A percentile compares a stretch with the other conserved stretches of the same genome.
Evolutionary conservation across 140 eudicot genomes (phyloP).

Genomic region (Bidens hawaiensis): DNA sequence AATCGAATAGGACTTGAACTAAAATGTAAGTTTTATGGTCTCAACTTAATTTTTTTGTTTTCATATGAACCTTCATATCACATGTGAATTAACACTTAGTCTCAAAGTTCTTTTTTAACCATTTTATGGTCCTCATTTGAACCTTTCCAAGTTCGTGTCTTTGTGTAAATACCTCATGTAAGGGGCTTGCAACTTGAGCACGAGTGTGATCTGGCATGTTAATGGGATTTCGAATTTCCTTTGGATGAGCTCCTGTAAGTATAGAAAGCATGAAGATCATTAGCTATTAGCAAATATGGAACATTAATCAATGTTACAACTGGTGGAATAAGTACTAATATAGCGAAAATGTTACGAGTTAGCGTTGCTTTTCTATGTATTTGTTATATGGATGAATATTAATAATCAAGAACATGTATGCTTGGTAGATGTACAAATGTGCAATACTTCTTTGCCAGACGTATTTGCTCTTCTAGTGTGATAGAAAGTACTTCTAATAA

Average conservation of each 20-base stretch:
- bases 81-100: too few relatives aligned
- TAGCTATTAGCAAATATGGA: not conserved
- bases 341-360: not conserved
- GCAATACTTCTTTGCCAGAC: too few relatives aligned
- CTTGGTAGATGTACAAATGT: too few relatives aligned
- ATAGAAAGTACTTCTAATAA: too few relatives aligned
- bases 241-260: conserved; percentile 12
- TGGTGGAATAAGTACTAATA: conserved; percentile 1
- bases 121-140: too few relatives aligned
- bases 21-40: not conserved
- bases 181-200: conserved; percentile 27
- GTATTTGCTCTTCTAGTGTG: too few relatives aligned
- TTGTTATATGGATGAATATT: not conserved
- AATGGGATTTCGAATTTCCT: conserved; percentile 11
- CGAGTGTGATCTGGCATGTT: conserved; percentile 26
- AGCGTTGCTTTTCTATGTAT: not conserved
- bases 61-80: not conserved
- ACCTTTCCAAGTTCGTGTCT: too few relatives aligned
- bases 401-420: too few relatives aligned
- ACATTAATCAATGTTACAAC: not conserved
- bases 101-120: too few relatives aligned
- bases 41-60: not conserved
- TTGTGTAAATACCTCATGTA: conserved; percentile 37
- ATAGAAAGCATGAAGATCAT: conserved; percentile 1
- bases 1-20: not conserved